Evolutionary conservation across 2,329 filamentous ascomycete genomes (phyloP), one percentile per base, ranked within the genome.

Genomic region (Simplicillium sp.): DNA sequence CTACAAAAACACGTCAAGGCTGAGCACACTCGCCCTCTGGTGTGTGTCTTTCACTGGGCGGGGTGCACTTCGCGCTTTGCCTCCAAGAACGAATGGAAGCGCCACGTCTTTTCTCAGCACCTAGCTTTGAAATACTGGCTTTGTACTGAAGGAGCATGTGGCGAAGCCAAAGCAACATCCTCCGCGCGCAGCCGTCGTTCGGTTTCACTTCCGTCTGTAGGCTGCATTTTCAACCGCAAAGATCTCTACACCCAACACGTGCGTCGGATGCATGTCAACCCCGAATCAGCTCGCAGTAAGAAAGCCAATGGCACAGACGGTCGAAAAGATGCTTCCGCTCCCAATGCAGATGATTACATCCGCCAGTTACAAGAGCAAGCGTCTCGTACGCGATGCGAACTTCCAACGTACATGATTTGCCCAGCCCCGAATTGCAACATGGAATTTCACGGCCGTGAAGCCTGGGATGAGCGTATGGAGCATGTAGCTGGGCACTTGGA

Each of bases 11-110:
- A 79, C 52, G 59, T 67, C 49, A 70, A 70, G 44, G 66, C 66
- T 41, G 59, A 69, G 18, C 77, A 82, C 51, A 71, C 67, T 2
- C 72, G 76, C 1, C 72, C 77, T 0, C 92, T 90, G 54, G 68
- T 72, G 17, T 97, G 90, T 59, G 79, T 87, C 42, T 88, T 96
- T 57, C 67, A 75, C 25, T 80, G 77, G 41, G 92, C 88, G 42
- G 84, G 83, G 29, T 97, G 90, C 62, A 48, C 46, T 1, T 76
- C 79, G 3, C 79, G 72, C 1, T 95, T 95, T 54, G 72, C 75
- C 3, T 81, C 74, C 50, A 95, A 94, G 65, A 95, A 95, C 56
- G 89, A 96, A 59, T 96, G 90, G 90, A 96, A 96, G 60, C 79
- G 90, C 0, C 90, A 97, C 56, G 78, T 90, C 52, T 66, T 70